These are phyloP conservation scores for Kandelia obovata DNA, from an alignment of 345 rosid species.

Conservation along the genomic window DNA sequence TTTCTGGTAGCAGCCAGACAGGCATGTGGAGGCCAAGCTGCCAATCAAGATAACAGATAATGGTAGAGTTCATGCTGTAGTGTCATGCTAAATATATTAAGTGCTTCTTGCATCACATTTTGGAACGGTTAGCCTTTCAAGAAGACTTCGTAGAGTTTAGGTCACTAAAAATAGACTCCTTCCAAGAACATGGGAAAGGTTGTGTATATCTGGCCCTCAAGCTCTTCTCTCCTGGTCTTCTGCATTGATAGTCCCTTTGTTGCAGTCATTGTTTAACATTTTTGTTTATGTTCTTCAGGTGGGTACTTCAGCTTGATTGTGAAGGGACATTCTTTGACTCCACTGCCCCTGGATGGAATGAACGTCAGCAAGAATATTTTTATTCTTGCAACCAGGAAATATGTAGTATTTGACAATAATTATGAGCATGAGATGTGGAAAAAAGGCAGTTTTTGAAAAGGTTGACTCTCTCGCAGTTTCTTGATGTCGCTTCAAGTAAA, in stretches of 20 bases:
- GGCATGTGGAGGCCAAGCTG: constrained; percentile 52
- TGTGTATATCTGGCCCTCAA: not conserved
- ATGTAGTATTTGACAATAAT: not conserved
- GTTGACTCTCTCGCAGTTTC: too few species aligned
- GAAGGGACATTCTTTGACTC: constrained; percentile 81
- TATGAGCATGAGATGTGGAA: too few species aligned
- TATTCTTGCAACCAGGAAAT: not conserved
- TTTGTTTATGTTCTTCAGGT: constrained; percentile 41
- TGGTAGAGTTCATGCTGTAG: constrained; percentile 74
- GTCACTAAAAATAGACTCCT: too few species aligned
- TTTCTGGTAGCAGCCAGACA: constrained; percentile 87
- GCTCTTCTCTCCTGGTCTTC: not conserved
- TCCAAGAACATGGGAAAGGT: too few species aligned
- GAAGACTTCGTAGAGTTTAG: too few species aligned
- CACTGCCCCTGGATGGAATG: constrained; percentile 82
- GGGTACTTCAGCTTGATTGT: constrained; percentile 86
- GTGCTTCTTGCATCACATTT: not conserved
- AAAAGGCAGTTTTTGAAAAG: too few species aligned
- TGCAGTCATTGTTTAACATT: not conserved
- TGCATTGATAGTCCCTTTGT: not conserved
- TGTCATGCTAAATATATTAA: constrained; percentile 57
- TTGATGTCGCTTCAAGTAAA: too few species aligned
- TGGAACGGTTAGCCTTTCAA: not conserved
- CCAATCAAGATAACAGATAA: constrained; percentile 44
- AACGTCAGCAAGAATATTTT: constrained; percentile 38